Percentiles rank a stretch among this genome's conserved stretches.
Conservation (phyloP, 192 early-diverging fungal species). For the Backusella macrospora region DNA sequence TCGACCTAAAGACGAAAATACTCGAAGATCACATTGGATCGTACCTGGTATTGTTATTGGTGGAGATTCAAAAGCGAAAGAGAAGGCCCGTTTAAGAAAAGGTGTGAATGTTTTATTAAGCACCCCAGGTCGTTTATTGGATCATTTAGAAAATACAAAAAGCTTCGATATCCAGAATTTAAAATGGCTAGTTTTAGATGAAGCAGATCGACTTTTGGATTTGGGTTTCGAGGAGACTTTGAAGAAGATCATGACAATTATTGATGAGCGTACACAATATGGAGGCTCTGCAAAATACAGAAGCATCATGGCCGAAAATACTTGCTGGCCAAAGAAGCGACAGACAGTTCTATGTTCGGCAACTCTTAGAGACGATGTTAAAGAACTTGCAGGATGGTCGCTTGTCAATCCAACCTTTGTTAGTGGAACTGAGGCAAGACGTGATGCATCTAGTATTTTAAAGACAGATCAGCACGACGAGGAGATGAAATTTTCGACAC, state of each 20-base stretch:
- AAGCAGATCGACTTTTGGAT: constrained; percentile 96
- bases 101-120: constrained; percentile 89
- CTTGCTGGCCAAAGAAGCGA: constrained; percentile 62
- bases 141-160: constrained; percentile 83
- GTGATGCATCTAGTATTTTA: not conserved
- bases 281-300: constrained; percentile 36
- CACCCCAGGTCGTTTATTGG: constrained; percentile 94
- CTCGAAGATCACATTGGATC: constrained; percentile 70
- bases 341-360: constrained; percentile 90
- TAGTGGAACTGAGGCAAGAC: constrained; percentile 55
- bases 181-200: constrained; percentile 96
- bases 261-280: constrained; percentile 54
- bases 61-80: constrained; percentile 80
- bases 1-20: constrained; percentile 42
- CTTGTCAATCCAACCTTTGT: constrained; percentile 82
- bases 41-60: constrained; percentile 83
- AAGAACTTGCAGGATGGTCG: constrained; percentile 76
- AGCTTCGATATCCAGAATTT: constrained; percentile 84
- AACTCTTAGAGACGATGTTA: constrained; percentile 85
- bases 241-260: constrained; percentile 65
- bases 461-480: constrained; percentile 31
- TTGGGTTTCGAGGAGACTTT: constrained; percentile 88
- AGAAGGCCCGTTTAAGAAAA: constrained; percentile 81
- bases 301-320: constrained; percentile 36
- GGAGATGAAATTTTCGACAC: constrained; percentile 65